These are phyloP conservation scores for Peronospora destructor DNA, from an alignment of 352 stramenopile species.

Conservation along the genomic window DNA sequence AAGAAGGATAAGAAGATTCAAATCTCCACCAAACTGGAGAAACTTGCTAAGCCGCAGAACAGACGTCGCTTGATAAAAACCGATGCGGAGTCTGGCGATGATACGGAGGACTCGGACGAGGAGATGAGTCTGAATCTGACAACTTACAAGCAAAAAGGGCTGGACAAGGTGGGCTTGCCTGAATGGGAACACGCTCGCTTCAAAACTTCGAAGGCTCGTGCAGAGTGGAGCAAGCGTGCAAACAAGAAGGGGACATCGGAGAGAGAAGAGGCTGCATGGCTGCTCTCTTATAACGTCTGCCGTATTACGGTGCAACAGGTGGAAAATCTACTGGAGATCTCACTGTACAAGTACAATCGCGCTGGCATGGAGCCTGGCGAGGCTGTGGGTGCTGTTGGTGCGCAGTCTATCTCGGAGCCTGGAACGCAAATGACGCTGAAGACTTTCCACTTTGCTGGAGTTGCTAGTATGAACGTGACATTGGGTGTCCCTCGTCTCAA, in stretches of 20 bases:
- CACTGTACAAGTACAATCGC: conserved; percentile 82
- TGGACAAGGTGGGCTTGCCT: conserved; percentile 52
- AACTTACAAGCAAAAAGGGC: conserved; percentile 60
- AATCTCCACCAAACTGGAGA: conserved; percentile 57
- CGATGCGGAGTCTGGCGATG: conserved; percentile 32
- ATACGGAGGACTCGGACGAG: conserved; percentile 47
- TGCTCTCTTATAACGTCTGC: conserved; percentile 88
- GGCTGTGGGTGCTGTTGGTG: conserved; percentile 94
- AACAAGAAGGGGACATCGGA: conserved; percentile 43
- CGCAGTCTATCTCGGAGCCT: conserved; percentile 95
- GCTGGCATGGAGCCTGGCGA: conserved; percentile 92
- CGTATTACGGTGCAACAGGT: conserved; percentile 82
- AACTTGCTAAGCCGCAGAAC: conserved; percentile 37
- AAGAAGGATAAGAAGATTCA: conserved; percentile 54
- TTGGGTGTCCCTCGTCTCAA: conserved; percentile 98
- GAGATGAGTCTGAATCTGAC: conserved; percentile 39
- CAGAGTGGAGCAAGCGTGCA: conserved; percentile 51
- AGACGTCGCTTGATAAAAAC: conserved; percentile 51
- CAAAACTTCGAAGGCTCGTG: conserved; percentile 36
- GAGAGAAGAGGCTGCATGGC: conserved; percentile 67
- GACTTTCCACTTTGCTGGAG: conserved; percentile 99
- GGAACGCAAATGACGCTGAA: conserved; percentile 96
- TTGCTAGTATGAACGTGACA: conserved; percentile 99
- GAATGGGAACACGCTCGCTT: conserved; percentile 59
- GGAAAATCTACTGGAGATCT: conserved; percentile 68